Conservation (phyloP, 129 eudicot species). For the Silybum marianum region DNA sequence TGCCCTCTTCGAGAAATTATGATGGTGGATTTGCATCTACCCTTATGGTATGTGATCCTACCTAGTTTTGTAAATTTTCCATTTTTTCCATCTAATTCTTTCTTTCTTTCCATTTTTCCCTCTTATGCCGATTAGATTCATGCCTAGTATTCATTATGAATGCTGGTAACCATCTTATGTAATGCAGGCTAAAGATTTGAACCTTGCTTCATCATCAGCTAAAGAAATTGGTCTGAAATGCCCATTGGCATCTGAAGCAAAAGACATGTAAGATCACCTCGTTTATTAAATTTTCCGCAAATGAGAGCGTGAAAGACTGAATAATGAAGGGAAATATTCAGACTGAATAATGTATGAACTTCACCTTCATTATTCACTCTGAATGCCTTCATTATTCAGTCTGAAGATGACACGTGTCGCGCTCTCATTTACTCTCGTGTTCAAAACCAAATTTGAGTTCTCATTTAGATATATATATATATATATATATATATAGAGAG, state of each 20-base stretch:
- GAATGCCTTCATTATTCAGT: too few relatives aligned
- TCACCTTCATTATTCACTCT: too few relatives aligned
- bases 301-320: too few relatives aligned
- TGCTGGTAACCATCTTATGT: neutral
- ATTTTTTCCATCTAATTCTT: neutral
- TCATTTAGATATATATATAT: too few relatives aligned
- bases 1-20: conserved; percentile 85
- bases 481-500: too few relatives aligned
- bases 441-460: too few relatives aligned
- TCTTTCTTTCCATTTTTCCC: neutral
- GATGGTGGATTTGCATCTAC: conserved; percentile 85
- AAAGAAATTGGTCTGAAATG: conserved; percentile 56
- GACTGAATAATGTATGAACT: too few relatives aligned
- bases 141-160: neutral
- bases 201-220: conserved; percentile 78
- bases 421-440: too few relatives aligned
- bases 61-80: neutral
- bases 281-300: neutral
- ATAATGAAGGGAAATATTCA: too few relatives aligned
- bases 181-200: conserved; percentile 84
- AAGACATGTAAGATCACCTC: conserved; percentile 56
- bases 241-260: conserved; percentile 70
- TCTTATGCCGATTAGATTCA: neutral
- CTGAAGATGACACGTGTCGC: too few relatives aligned
- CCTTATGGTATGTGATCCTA: conserved; percentile 62